phyloP scores from a whole-genome alignment of 768 basidiomycete species.

The Phlegmacium glaucopus region DNA sequence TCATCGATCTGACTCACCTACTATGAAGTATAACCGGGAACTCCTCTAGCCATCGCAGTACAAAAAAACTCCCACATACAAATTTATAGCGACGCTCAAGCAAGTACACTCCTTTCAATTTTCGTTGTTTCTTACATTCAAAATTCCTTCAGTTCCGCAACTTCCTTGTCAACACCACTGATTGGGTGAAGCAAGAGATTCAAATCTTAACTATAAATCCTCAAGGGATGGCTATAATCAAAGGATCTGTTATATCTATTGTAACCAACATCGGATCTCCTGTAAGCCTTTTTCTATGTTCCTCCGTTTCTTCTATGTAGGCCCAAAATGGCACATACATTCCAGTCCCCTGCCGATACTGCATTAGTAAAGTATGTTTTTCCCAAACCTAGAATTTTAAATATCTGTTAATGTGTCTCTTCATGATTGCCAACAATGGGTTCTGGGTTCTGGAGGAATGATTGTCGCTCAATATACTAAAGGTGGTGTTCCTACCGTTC shows the following conservation, averaged over 20 bases:
- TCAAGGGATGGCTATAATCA: constrained; percentile 60
- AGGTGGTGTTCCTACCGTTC: constrained; percentile 59
- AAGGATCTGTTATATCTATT: constrained; percentile 58
- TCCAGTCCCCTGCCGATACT: constrained; percentile 44
- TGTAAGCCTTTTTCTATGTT: constrained; percentile 27
- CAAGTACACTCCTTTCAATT: constrained; percentile 30
- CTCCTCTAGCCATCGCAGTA: constrained; percentile 73
- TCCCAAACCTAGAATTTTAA: neutral
- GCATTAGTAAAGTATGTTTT: constrained; percentile 55
- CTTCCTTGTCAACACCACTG: constrained; percentile 51
- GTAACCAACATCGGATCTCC: constrained; percentile 75
- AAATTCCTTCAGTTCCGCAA: constrained; percentile 62
- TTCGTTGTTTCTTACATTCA: neutral
- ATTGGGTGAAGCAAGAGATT: constrained; percentile 52
- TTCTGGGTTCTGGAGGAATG: constrained; percentile 62
- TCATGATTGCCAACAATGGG: constrained; percentile 67
- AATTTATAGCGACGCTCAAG: constrained; percentile 60
- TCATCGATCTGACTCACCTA: constrained; percentile 2
- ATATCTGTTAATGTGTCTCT: neutral
- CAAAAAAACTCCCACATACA: constrained; percentile 52
- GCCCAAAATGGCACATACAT: constrained; percentile 53
- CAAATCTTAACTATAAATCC: constrained; percentile 48
- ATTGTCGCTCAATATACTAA: constrained; percentile 59
- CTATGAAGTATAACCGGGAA: constrained; percentile 63
- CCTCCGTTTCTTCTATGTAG: constrained; percentile 25